Conservation (phyloP, 2,329 filamentous ascomycete species). For the Exophiala calicioides region DNA sequence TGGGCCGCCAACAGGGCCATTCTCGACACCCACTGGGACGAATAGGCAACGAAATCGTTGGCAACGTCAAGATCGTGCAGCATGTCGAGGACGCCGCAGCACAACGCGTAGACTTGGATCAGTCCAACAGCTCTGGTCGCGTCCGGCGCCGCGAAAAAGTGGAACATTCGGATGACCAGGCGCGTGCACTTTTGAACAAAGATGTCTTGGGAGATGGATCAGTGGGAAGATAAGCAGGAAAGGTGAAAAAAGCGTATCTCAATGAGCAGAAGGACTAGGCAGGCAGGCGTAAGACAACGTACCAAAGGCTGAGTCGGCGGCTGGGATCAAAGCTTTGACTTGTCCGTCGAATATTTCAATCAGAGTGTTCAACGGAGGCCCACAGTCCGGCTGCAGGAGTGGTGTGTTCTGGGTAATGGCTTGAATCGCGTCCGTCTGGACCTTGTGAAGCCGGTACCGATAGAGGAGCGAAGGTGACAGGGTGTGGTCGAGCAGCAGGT, state of each 20-base stretch:
- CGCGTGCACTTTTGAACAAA: constrained; percentile 13
- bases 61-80: constrained; percentile 6
- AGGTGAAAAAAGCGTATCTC: too few species aligned
- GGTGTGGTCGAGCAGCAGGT: constrained; percentile 2
- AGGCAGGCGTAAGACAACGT: neutral
- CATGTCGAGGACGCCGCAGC: constrained; percentile 12
- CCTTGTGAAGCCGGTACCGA: constrained; percentile 9
- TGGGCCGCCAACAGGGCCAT: constrained; percentile 3
- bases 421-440: constrained; percentile 10
- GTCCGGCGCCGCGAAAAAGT: constrained; percentile 12
- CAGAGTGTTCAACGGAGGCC: constrained; percentile 10
- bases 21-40: constrained; percentile 3
- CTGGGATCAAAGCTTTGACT: constrained; percentile 5
- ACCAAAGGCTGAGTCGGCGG: constrained; percentile 4
- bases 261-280: too few species aligned
- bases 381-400: neutral
- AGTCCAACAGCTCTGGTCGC: constrained; percentile 1
- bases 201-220: constrained; percentile 7
- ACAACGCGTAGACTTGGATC: constrained; percentile 6
- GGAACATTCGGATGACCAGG: constrained; percentile 10
- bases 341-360: constrained; percentile 17
- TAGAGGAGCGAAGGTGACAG: constrained; percentile 9
- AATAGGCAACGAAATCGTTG: constrained; percentile 4
- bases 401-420: constrained; percentile 9
- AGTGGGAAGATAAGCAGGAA: neutral